A percentile compares a stretch with the other conserved stretches of the same genome.
Conservation (phyloP, 331 rosid genomes). For the Phaseolus coccineus region DNA sequence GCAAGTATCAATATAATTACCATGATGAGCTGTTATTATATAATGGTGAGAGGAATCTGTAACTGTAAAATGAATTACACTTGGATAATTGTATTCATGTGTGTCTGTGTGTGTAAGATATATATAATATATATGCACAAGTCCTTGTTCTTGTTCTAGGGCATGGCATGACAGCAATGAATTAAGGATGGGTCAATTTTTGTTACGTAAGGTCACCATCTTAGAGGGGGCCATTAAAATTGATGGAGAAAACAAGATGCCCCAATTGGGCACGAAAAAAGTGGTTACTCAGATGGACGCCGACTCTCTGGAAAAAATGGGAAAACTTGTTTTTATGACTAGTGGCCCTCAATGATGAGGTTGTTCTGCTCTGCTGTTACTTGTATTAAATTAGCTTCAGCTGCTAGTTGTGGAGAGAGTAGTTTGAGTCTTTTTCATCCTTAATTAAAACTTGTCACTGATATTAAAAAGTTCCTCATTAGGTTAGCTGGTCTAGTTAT, state of each 20-base stretch:
- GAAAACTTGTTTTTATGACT: slow-evolving; percentile 32
- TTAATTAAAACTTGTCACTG: slow-evolving; percentile 14
- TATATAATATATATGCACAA: neutral
- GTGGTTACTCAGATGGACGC: slow-evolving; percentile 39
- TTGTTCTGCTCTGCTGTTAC: slow-evolving; percentile 30
- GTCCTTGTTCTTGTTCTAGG: slow-evolving; percentile 41
- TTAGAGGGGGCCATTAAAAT: slow-evolving; percentile 56
- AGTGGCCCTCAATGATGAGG: slow-evolving; percentile 37
- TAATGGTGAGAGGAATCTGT: slow-evolving; percentile 31
- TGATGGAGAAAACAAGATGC: slow-evolving; percentile 37
- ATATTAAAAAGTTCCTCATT: slow-evolving; percentile 21
- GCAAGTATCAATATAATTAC: slow-evolving; percentile 28
- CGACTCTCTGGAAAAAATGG: slow-evolving; percentile 37
- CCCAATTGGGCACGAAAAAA: slow-evolving; percentile 44
- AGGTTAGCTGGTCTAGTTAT: slow-evolving; percentile 19
- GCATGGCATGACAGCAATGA: slow-evolving; percentile 52
- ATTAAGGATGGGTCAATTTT: slow-evolving; percentile 59
- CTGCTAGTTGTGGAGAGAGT: slow-evolving; percentile 4
- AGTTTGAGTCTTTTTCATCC: slow-evolving; percentile 7
- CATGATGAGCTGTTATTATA: slow-evolving; percentile 27
- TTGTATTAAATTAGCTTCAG: slow-evolving; percentile 6
- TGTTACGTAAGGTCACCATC: slow-evolving; percentile 66
- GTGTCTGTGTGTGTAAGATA: neutral
- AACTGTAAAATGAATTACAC: slow-evolving; percentile 48
- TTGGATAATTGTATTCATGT: neutral